Base-by-base conservation (phyloP, 208 protist species). In the Trypanosoma scelopori region DNA sequence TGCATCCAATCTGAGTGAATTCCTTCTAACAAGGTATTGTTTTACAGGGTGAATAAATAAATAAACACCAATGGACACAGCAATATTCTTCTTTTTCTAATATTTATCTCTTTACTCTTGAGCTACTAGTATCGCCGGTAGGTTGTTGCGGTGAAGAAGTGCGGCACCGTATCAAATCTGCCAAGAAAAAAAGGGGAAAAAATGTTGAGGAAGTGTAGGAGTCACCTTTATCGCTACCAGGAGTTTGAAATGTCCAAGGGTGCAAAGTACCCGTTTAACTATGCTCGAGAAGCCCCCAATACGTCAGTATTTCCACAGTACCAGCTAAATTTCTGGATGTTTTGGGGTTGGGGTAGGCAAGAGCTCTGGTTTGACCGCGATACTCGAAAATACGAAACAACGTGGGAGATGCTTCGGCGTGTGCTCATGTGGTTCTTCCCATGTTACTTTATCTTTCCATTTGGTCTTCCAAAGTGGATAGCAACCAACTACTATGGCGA, bases 241-340 rank as follows among this genome's bases (percentile, higher is more conserved):
- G 85, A 94, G 69, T 94, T 94, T 68, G 89, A 92, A 68, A 92
- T 94, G 82, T 85, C 87, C 37, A 88, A 92, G 74, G 47, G 75
- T 55, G 85, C 89, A 55, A 91, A 92, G 49, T 90, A 88, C 55
- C 85, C 89, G 3, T 92, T 92, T 64, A 88, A 91, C 69, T 94
- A 94, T 56, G 69, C 89, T 32, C 69, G 89, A 27, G 89, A 94
- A 66, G 89, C 89, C 5, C 89, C 89, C 5, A 94, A 94, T 72
- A 94, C 89, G 2, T 94, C 89, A 48, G 83, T 87, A 12, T 94
- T 94, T 65, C 74, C 87, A 1, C 89, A 94, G 60, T 88, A 91
- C 59, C 89, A 92, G 27, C 66, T 92, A 47, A 94, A 90, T 64
- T 91, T 94, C 58, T 94, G 89, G 86, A 92, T 92, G 89, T 85